Evolutionary conservation across 202 grass and related monocot species (phyloP).

Genomic region (Cymbopogon flexuosus): DNA sequence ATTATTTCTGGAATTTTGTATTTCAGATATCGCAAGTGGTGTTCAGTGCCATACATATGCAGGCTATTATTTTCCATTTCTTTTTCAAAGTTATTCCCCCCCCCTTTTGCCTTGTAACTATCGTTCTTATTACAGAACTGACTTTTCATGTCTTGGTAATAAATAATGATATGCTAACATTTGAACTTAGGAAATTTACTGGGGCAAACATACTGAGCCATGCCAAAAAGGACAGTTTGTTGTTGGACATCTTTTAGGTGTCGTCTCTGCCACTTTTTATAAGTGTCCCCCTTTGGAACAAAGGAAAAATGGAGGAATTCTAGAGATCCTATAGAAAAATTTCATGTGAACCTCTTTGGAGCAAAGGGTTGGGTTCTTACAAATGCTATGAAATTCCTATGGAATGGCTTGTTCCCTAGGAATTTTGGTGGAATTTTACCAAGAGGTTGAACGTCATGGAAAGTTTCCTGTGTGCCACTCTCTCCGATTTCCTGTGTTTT

Average conservation of each 20-base stretch:
- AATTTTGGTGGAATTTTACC: not conserved
- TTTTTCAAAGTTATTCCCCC: not conserved
- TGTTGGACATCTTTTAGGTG: not conserved
- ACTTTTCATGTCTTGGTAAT: not conserved
- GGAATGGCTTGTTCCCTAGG: not conserved
- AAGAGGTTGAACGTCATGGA: not conserved
- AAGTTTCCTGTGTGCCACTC: not conserved
- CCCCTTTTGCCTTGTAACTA: not conserved
- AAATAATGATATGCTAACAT: not conserved
- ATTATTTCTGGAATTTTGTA: conserved; percentile 9
- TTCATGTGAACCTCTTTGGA: not conserved
- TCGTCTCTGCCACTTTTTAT: not conserved
- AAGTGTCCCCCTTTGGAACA: not conserved
- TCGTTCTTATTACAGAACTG: not conserved
- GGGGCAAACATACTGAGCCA: not conserved
- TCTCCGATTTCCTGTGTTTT: not conserved
- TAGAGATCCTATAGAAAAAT: not conserved
- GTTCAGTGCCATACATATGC: not conserved
- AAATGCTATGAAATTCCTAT: not conserved
- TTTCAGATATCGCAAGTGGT: conserved; percentile 12
- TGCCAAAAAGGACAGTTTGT: not conserved
- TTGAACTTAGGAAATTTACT: not conserved
- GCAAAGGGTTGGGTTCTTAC: not conserved
- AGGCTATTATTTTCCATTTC: conserved; percentile 1
- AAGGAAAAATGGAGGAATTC: not conserved